Base-by-base conservation (phyloP, 306 rosid species). In the Prunus mira region DNA sequence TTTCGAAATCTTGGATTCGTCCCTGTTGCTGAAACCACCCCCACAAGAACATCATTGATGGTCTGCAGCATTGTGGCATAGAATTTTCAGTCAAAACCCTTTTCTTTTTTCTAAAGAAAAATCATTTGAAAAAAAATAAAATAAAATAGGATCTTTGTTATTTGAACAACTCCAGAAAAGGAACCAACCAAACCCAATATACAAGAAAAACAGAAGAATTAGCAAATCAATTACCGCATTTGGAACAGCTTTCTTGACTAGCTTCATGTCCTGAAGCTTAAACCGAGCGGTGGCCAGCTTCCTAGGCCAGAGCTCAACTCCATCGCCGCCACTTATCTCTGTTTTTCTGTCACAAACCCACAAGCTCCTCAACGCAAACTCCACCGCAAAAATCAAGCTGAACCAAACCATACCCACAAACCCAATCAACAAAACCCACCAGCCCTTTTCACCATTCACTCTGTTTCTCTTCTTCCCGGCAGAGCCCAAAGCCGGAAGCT, bases 241-340 rank as follows among this genome's bases (percentile, higher is more conserved):
- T 38, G 43, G 2, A 38, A 38, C 43, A 38, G 9, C 0, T 1
- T 38, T 38, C 43, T 38, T 38, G 43, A 38, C 43, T 1, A 24
- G 63, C 79, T 89, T 91, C 97, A 93, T 86, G 75, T 93, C 82
- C 52, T 88, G 80, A 72, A 93, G 41, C 50, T 76, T 67, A 60
- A 93, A 87, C 68, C 82, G 30, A 1, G 98, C 96, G 6, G 95
- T 89, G 7, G 84, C 97, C 3, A 93, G 79, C 77, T 84, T 87
- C 75, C 97, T 86, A 12, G 96, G 98, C 98, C 97, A 93, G 4
- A 86, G 89, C 84, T 93, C 93, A 80, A 89, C 93, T 32, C 93
- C 97, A 1, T 75, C 80, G 66, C 98, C 98, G 0, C 97, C 97
- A 10, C 74, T 62, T 5, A 93, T 74, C 57, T 78, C 66, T 20